A percentile compares a stretch with the other conserved stretches of the same genome.
These are phyloP conservation scores for Arthrinium puccinioides DNA, from an alignment of 2,329 filamentous ascomycete species.

Conservation along the genomic window DNA sequence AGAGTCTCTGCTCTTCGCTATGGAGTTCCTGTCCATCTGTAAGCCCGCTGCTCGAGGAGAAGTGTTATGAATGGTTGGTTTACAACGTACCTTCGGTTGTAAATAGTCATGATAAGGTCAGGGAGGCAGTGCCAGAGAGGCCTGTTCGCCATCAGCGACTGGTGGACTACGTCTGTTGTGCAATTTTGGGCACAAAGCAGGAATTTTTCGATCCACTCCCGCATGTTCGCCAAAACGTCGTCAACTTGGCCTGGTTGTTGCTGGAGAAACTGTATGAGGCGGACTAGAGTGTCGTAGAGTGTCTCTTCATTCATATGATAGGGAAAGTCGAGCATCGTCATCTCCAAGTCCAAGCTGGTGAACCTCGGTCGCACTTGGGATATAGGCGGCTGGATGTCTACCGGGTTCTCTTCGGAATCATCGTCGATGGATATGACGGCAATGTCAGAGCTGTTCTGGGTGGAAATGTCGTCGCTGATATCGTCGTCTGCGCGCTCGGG, in stretches of 20 bases:
- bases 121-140: constrained; percentile 48
- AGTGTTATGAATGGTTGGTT: not conserved
- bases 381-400: no score
- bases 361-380: no score
- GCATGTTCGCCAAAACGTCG: constrained; percentile 34
- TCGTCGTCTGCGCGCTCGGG: no score
- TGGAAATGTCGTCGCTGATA: no score
- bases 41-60: not conserved
- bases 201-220: constrained; percentile 44
- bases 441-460: no score
- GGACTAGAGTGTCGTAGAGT: constrained; percentile 18
- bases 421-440: no score
- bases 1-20: constrained; percentile 17
- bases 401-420: no score
- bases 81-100: constrained; percentile 32
- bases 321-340: constrained; percentile 19
- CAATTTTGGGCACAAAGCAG: constrained; percentile 30
- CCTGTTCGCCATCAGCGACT: constrained; percentile 35
- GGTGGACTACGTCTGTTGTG: constrained; percentile 24
- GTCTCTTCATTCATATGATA: constrained; percentile 19
- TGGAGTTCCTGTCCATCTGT: constrained; percentile 3
- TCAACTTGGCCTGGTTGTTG: constrained; percentile 32
- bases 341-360: constrained; percentile 9
- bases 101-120: constrained; percentile 36
- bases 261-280: constrained; percentile 18